A percentile compares a stretch with the other conserved stretches of the same genome.
phyloP scores from a whole-genome alignment of 2,329 filamentous ascomycete genomes.

The Diaporthe helianthi region DNA sequence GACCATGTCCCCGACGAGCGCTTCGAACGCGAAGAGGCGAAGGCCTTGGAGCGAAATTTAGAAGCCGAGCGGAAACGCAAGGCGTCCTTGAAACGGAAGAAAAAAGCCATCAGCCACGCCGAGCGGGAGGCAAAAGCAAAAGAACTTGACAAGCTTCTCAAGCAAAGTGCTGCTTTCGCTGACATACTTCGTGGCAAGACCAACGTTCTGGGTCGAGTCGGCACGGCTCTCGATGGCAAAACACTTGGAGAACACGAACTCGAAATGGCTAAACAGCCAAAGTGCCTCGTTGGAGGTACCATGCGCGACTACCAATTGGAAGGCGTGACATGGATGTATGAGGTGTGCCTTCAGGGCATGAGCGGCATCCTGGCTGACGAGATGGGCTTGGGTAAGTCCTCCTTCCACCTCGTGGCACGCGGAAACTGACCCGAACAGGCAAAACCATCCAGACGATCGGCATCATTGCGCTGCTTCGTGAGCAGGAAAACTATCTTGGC shows the following conservation, averaged over 20 bases:
- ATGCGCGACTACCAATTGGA: conserved; percentile 97
- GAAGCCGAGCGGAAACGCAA: conserved; percentile 54
- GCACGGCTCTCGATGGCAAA: conserved; percentile 66
- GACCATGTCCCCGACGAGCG: conserved; percentile 39
- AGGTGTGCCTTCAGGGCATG: conserved; percentile 79
- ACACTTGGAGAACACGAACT: conserved; percentile 70
- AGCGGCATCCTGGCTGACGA: conserved; percentile 93
- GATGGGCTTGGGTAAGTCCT: conserved; percentile 75
- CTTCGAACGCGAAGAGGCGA: conserved; percentile 52
- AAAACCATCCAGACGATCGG: conserved; percentile 94
- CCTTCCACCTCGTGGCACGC: not conserved
- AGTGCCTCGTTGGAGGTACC: conserved; percentile 81
- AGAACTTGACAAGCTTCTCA: conserved; percentile 65
- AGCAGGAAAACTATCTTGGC: conserved; percentile 82
- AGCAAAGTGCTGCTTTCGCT: conserved; percentile 66
- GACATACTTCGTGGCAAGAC: conserved; percentile 71
- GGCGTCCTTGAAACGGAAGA: conserved; percentile 53
- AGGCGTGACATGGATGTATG: conserved; percentile 94
- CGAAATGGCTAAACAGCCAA: conserved; percentile 80
- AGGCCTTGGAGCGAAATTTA: conserved; percentile 55
- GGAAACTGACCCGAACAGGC: conserved; percentile 52
- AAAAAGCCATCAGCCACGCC: conserved; percentile 55
- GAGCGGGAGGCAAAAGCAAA: conserved; percentile 65
- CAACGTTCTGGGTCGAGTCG: conserved; percentile 66
- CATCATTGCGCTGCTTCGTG: conserved; percentile 83